Conservation (phyloP, 352 stramenopile species). For the Phytophthora pluvialis region DNA sequence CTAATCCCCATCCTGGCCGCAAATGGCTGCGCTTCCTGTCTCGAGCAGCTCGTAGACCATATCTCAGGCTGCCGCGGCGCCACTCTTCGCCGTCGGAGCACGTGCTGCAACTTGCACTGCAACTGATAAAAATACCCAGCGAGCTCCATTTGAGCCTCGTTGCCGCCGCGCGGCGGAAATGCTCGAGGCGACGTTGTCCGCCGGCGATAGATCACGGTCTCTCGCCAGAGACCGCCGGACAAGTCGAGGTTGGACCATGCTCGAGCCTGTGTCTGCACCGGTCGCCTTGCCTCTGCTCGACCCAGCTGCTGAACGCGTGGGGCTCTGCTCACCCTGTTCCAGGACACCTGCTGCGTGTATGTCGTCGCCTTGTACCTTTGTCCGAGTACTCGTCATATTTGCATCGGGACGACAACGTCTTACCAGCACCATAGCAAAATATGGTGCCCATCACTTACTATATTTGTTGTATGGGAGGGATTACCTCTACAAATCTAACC, state of each 20-base stretch:
- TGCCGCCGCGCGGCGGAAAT: neutral
- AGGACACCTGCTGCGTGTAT: neutral
- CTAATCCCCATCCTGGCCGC: slow-evolving; percentile 14
- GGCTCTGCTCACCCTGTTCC: slow-evolving; percentile 18
- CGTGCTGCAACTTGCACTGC: slow-evolving; percentile 12
- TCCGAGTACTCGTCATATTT: slow-evolving; percentile 14
- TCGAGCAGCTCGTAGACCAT: neutral
- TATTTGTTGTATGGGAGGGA: too few relatives aligned
- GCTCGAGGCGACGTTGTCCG: neutral
- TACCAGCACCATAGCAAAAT: too few relatives aligned
- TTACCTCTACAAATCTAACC: too few relatives aligned
- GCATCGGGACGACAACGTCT: too few relatives aligned
- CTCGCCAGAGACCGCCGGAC: slow-evolving; percentile 4
- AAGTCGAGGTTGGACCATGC: slow-evolving; percentile 9
- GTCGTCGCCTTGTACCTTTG: slow-evolving; percentile 23
- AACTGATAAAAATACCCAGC: neutral
- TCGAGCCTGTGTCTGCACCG: slow-evolving; percentile 15
- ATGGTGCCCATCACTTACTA: too few relatives aligned
- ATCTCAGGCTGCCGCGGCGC: slow-evolving; percentile 1
- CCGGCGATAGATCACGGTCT: neutral
- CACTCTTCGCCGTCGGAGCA: neutral
- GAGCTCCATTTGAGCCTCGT: too few relatives aligned
- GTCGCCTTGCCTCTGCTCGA: slow-evolving; percentile 13
- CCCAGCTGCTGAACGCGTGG: slow-evolving; percentile 14
- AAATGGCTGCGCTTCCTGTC: slow-evolving; percentile 18